Percentiles rank a stretch among this genome's conserved stretches.
phyloP scores from a whole-genome alignment of 1,139 yeast species.

The Pneumocystis oryctolagi region DNA sequence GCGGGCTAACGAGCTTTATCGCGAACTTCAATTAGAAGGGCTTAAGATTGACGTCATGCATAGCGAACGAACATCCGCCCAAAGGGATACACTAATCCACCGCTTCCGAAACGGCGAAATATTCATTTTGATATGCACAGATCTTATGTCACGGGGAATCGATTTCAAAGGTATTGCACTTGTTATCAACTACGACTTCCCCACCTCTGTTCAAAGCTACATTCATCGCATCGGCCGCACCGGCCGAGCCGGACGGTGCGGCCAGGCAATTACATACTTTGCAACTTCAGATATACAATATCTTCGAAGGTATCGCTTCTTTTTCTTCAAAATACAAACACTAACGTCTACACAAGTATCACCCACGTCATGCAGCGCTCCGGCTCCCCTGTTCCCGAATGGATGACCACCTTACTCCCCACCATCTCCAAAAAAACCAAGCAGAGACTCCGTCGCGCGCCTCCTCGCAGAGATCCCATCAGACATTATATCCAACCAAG shows the following conservation, averaged over 20 bases:
- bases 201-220: slow-evolving; percentile 83
- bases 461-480: slow-evolving; percentile 16
- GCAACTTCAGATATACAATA: slow-evolving; percentile 74
- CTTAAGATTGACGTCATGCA: slow-evolving; percentile 90
- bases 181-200: slow-evolving; percentile 93
- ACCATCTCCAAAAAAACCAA: slow-evolving; percentile 56
- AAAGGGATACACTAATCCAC: slow-evolving; percentile 73
- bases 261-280: slow-evolving; percentile 80
- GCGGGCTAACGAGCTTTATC: slow-evolving; percentile 88
- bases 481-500: neutral
- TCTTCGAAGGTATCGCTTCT: slow-evolving; percentile 38
- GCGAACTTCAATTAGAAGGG: slow-evolving; percentile 79
- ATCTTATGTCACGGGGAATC: slow-evolving; percentile 89
- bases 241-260: slow-evolving; percentile 83
- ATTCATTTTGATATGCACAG: slow-evolving; percentile 95
- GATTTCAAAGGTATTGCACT: slow-evolving; percentile 92
- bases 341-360: slow-evolving; percentile 26
- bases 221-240: slow-evolving; percentile 98
- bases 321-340: neutral
- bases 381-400: slow-evolving; percentile 55
- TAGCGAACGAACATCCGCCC: slow-evolving; percentile 82
- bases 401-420: slow-evolving; percentile 63
- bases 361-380: slow-evolving; percentile 91
- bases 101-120: slow-evolving; percentile 76
- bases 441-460: slow-evolving; percentile 44